A percentile compares a stretch with the other conserved stretches of the same genome.
These are phyloP conservation scores for Roridomyces roridus DNA, from an alignment of 768 basidiomycete species.

Conservation along the genomic window DNA sequence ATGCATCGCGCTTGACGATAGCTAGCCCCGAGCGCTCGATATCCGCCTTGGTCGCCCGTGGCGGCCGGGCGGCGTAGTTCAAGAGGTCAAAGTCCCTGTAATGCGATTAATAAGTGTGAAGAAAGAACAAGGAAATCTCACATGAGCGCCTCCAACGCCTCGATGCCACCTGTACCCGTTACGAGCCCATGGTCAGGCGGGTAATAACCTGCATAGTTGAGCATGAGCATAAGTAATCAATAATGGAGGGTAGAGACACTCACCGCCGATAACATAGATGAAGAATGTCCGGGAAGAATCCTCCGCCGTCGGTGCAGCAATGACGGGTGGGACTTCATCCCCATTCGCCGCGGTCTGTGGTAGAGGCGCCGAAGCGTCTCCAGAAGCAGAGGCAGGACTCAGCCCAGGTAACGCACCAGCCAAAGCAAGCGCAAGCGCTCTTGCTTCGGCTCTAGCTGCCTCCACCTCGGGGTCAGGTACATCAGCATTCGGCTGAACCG, in stretches of 20 bases:
- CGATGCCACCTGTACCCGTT: constrained; percentile 74
- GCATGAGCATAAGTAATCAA: constrained; percentile 1
- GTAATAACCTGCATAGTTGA: constrained; percentile 73
- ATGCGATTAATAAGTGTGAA: constrained; percentile 6
- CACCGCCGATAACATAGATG: constrained; percentile 89
- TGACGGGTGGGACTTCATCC: neutral
- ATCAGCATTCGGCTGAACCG: too few species aligned
- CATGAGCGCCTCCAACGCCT: constrained; percentile 83
- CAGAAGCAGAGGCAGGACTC: too few species aligned
- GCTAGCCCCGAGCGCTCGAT: constrained; percentile 85
- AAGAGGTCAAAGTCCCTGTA: constrained; percentile 81
- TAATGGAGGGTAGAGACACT: constrained; percentile 24
- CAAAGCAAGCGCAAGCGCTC: constrained; percentile 14
- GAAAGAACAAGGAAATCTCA: constrained; percentile 41
- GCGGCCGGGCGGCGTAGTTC: constrained; percentile 82
- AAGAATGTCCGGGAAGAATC: constrained; percentile 73
- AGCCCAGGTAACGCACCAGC: constrained; percentile 33
- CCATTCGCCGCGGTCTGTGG: too few species aligned
- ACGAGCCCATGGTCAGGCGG: constrained; percentile 90
- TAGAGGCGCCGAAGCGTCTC: too few species aligned
- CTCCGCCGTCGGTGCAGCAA: constrained; percentile 17
- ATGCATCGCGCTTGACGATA: constrained; percentile 65
- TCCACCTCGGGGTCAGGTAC: neutral
- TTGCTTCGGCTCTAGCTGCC: constrained; percentile 9
- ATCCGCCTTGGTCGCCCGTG: constrained; percentile 82